A percentile compares a stretch with the other conserved stretches of the same genome.
Evolutionary conservation across 1,284 basidiomycete species (phyloP).

Genomic region (Ceratobasidium sp.): DNA sequence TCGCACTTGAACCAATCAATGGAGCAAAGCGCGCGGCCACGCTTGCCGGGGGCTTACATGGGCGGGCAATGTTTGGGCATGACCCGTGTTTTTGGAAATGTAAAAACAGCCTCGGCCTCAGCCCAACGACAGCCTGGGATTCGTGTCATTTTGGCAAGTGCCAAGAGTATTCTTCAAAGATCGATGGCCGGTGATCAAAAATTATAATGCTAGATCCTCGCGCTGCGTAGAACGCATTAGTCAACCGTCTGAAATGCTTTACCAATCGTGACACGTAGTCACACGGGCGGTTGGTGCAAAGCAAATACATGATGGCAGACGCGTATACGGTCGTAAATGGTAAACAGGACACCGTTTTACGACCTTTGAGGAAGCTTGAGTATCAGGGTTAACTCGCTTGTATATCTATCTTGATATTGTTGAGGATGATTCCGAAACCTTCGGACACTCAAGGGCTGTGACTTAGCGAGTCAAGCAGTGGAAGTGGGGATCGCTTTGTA

Average conservation of each 20-base stretch:
- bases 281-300: background rate
- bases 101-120: background rate
- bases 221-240: background rate
- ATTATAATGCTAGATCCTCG: background rate
- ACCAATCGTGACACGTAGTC: conserved; percentile 4
- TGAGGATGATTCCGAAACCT: too few species aligned
- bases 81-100: background rate
- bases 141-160: background rate
- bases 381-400: background rate
- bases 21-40: too few species aligned
- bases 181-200: conserved; percentile 30
- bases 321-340: background rate
- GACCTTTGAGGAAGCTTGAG: background rate
- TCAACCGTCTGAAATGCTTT: conserved; percentile 11
- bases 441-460: too few species aligned
- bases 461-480: too few species aligned
- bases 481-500: too few species aligned
- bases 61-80: conserved; percentile 12
- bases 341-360: background rate
- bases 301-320: background rate
- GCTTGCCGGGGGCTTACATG: background rate
- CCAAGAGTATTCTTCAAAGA: conserved; percentile 7
- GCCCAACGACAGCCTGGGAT: background rate
- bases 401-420: too few species aligned
- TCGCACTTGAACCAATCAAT: too few species aligned